Evolutionary conservation across 2,329 filamentous ascomycete species (phyloP), one percentile per base, ranked within the genome.

Genomic region (Fusarium falciforme): DNA sequence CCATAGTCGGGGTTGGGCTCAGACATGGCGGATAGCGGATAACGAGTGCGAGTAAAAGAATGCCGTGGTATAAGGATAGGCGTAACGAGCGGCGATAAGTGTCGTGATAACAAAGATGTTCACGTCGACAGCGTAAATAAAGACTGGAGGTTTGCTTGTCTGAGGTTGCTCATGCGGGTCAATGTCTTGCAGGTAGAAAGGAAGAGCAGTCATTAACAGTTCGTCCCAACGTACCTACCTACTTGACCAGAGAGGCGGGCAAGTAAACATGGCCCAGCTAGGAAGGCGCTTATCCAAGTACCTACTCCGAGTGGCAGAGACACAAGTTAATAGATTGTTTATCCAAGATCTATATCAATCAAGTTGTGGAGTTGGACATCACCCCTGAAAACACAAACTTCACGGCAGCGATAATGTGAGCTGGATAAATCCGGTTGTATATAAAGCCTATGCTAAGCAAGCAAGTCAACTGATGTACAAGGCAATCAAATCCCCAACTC

Each of bases 391-490:
- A 57, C 22, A 58, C 42, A 47, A 25, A 47, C 55, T 40, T 40
- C 57, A 59, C 33, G 11, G 16, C 16, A n/a, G 20, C 20, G 17
- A 36, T 16, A 27, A 47, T 47, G 14, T 16, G 16, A 8, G 8
- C 22, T 27, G 42, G 42, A 47, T 27, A 47, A 47, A 10, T 31
- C 47, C 71, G 68, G 36, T 44, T 61, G 22, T 47, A 22, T 44
- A 54, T 63, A 60, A 69, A 60, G 58, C 64, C 68, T 72, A 58
- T 58, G 29, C 27, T 40, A 49, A 52, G 25, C 25, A 49, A 49
- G 47, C 47, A 31, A 52, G 52, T 66, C 68, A 74, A 52, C 71
- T 29, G 61, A 66, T 74, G 63, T 74, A 74, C 72, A 75, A 72
- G 60, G 65, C 59, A 70, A 49, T 64, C 44, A 20, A 66, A 64